phyloP scores from a whole-genome alignment of 495 filamentous ascomycete genomes.

The Hypoxylon rickii region DNA sequence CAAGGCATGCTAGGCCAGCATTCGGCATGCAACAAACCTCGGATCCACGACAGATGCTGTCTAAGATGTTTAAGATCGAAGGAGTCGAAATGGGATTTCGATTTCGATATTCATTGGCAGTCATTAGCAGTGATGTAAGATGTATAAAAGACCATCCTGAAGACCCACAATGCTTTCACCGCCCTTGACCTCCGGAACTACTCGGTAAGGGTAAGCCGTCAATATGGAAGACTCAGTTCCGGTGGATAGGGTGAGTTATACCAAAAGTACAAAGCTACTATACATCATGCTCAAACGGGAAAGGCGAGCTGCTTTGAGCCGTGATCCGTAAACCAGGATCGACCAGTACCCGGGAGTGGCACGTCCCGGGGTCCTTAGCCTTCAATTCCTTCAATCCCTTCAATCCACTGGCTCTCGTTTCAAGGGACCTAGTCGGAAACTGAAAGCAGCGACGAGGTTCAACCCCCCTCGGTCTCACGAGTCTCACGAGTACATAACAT shows the following conservation, averaged over 20 bases:
- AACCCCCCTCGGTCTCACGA: constrained; percentile 15
- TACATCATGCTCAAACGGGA: constrained; percentile 16
- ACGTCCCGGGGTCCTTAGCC: constrained; percentile 28
- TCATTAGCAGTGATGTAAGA: too few relatives aligned
- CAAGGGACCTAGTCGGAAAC: constrained; percentile 31
- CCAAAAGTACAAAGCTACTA: too few relatives aligned
- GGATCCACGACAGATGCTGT: neutral
- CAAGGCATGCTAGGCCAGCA: constrained; percentile 19
- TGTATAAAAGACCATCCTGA: too few relatives aligned
- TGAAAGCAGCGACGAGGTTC: constrained; percentile 25
- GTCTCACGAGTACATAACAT: constrained; percentile 20
- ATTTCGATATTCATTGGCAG: too few relatives aligned
- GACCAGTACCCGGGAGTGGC: constrained; percentile 25
- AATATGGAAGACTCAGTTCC: too few relatives aligned
- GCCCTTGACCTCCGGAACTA: too few relatives aligned
- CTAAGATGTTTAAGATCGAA: neutral
- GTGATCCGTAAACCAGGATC: neutral
- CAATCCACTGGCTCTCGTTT: constrained; percentile 27
- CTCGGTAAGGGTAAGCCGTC: too few relatives aligned
- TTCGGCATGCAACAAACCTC: neutral
- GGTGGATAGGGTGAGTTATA: too few relatives aligned
- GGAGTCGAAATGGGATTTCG: too few relatives aligned
- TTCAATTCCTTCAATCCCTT: too few relatives aligned
- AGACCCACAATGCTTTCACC: too few relatives aligned
- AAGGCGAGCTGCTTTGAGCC: constrained; percentile 26